Percentiles rank a stretch among this genome's conserved stretches.
These are phyloP conservation scores for Aspergillus sp. DNA, from an alignment of 2,329 filamentous ascomycete genomes.

Conservation along the genomic window DNA sequence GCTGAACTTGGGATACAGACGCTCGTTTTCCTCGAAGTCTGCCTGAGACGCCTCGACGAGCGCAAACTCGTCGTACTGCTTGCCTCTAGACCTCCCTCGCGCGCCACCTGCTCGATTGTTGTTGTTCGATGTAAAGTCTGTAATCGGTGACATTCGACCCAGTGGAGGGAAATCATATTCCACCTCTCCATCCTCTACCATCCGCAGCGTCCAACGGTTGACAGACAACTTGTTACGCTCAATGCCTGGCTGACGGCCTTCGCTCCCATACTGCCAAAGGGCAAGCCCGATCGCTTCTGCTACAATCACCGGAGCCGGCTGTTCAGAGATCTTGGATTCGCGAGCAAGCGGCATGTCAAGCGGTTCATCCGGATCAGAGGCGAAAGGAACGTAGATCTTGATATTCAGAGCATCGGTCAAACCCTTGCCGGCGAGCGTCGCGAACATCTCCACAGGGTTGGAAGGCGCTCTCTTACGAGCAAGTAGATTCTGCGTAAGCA, in stretches of 20 bases:
- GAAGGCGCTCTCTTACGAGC: constrained; percentile 50
- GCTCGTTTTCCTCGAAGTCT: constrained; percentile 54
- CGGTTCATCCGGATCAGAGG: constrained; percentile 48
- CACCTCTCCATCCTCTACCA: constrained; percentile 62
- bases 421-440: constrained; percentile 54
- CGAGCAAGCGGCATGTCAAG: constrained; percentile 53
- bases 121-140: constrained; percentile 62
- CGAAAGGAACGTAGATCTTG: constrained; percentile 57
- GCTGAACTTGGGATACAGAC: constrained; percentile 47
- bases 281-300: constrained; percentile 57
- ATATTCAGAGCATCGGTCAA: constrained; percentile 55
- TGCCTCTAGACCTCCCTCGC: constrained; percentile 53
- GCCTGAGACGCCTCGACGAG: constrained; percentile 53
- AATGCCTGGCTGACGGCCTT: constrained; percentile 49
- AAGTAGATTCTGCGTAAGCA: constrained; percentile 52
- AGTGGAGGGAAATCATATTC: constrained; percentile 60
- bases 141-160: constrained; percentile 50
- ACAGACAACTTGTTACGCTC: constrained; percentile 49
- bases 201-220: constrained; percentile 59
- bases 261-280: constrained; percentile 56
- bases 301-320: constrained; percentile 47
- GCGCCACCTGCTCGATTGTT: constrained; percentile 53
- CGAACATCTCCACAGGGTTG: constrained; percentile 58
- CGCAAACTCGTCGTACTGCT: constrained; percentile 61
- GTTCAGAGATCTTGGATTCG: constrained; percentile 48